Conservation (phyloP, 176 grass and related monocot genomes). For the Triticum urartu region DNA sequence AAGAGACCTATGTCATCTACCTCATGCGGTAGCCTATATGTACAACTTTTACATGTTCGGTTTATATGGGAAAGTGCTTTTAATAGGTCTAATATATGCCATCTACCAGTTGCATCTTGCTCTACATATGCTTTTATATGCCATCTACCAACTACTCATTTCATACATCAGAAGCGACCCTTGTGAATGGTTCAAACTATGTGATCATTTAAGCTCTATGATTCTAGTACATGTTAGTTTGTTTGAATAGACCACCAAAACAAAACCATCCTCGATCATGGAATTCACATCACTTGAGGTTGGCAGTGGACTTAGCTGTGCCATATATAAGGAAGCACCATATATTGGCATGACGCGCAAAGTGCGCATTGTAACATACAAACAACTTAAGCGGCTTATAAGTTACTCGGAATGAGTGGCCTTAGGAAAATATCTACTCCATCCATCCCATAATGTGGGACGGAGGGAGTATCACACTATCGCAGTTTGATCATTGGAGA, state of each 20-base stretch:
- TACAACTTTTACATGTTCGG: not conserved
- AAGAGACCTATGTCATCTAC: not conserved
- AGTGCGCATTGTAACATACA: not conserved
- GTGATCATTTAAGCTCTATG: not conserved
- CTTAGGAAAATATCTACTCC: not conserved
- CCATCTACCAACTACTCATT: not conserved
- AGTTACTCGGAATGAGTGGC: not conserved
- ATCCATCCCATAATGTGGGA: no score
- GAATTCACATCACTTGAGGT: not conserved
- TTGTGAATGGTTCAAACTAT: not conserved
- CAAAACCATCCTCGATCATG: not conserved
- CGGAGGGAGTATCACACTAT: not conserved
- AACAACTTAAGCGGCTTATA: not conserved
- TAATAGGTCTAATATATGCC: not conserved
- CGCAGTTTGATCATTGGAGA: not conserved
- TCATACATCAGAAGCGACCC: not conserved
- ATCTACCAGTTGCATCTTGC: not conserved
- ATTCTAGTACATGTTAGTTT: not conserved
- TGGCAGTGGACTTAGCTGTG: not conserved
- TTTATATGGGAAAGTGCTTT: not conserved
- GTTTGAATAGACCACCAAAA: not conserved
- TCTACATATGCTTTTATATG: not conserved
- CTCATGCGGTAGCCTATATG: not conserved
- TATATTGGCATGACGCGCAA: not conserved
- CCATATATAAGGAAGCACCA: not conserved